These are phyloP conservation scores for Tritrichomonas musculus DNA, from an alignment of 208 protist species.

Conservation along the genomic window DNA sequence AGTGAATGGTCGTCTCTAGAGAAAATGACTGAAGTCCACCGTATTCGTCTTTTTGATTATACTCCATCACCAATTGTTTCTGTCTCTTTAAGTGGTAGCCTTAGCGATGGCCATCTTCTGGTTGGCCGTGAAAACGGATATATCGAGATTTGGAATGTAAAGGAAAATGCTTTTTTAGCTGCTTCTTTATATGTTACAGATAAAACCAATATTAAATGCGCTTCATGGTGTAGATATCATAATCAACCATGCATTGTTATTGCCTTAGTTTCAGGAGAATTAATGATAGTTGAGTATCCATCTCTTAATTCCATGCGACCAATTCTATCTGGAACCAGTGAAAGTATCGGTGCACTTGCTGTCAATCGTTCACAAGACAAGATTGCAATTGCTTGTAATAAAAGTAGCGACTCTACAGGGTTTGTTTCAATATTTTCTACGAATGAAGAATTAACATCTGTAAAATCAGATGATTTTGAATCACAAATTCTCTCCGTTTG, in stretches of 20 bases:
- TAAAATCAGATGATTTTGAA: background rate
- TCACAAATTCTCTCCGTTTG: background rate
- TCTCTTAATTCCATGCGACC: background rate
- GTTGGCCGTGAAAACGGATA: background rate
- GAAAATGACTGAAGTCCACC: slow-evolving; percentile 28
- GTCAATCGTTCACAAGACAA: background rate
- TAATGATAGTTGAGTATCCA: background rate
- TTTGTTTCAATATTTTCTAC: background rate
- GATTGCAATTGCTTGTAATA: background rate
- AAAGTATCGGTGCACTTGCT: background rate
- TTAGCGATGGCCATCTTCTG: background rate
- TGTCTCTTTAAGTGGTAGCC: background rate
- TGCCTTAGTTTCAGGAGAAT: background rate
- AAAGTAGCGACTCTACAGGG: background rate
- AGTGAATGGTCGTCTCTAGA: too few species aligned
- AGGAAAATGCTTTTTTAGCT: background rate
- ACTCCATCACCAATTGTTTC: background rate
- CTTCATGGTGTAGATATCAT: background rate
- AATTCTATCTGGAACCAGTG: background rate
- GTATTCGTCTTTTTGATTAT: slow-evolving; percentile 13
- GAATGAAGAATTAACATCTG: background rate
- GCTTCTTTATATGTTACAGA: background rate
- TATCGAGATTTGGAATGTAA: background rate
- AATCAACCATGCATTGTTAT: background rate
- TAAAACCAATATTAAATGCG: background rate